phyloP scores from a whole-genome alignment of 257 asterid genomes.

The Nicotiana noctiflora region DNA sequence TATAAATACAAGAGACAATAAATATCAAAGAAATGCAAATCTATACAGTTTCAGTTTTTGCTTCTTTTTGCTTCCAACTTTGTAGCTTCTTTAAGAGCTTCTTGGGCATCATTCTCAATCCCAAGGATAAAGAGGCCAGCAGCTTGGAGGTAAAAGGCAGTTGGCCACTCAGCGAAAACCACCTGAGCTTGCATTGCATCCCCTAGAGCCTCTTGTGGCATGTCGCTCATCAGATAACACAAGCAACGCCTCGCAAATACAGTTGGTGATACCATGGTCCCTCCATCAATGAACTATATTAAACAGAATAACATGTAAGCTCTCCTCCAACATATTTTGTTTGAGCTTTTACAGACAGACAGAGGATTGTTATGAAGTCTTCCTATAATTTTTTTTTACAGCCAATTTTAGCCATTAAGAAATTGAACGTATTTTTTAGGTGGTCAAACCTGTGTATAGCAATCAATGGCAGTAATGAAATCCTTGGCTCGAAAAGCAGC shows the following conservation, averaged over 20 bases:
- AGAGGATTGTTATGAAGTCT: neutral
- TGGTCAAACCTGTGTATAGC: constrained; percentile 65
- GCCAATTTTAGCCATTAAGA: neutral
- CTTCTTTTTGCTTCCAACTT: constrained; percentile 29
- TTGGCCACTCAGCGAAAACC: constrained; percentile 39
- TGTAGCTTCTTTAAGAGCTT: constrained; percentile 38
- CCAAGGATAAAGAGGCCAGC: constrained; percentile 37
- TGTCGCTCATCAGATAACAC: constrained; percentile 34
- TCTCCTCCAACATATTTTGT: neutral
- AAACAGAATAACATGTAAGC: neutral
- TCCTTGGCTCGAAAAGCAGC: constrained; percentile 88
- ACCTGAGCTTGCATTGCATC: constrained; percentile 44
- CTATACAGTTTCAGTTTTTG: constrained; percentile 25
- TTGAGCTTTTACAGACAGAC: neutral
- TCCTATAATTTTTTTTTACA: neutral
- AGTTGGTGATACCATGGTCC: constrained; percentile 84
- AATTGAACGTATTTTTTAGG: neutral
- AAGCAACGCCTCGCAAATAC: constrained; percentile 69
- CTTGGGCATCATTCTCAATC: constrained; percentile 41
- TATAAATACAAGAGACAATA: constrained; percentile 15
- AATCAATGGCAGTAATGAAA: constrained; percentile 63
- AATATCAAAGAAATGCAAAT: neutral
- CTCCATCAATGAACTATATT: constrained; percentile 76
- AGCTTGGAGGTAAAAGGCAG: constrained; percentile 43
- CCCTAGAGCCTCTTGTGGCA: constrained; percentile 32